A percentile compares a stretch with the other conserved stretches of the same genome.
These are phyloP conservation scores for Trichoderma afroharzianum DNA, from an alignment of 2,329 filamentous ascomycete genomes.

Conservation along the genomic window DNA sequence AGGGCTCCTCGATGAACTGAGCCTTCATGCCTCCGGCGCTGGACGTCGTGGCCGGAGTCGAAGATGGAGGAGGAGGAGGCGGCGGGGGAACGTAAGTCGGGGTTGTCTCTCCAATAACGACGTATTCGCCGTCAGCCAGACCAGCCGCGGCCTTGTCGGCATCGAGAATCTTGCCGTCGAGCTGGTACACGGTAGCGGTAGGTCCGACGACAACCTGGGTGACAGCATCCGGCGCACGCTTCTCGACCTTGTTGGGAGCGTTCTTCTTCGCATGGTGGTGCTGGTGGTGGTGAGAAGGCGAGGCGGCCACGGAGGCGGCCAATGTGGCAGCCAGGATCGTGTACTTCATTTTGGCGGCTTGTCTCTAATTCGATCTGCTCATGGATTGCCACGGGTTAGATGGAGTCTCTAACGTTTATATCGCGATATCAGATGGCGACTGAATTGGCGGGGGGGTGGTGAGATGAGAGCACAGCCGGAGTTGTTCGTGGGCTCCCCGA, in stretches of 20 bases:
- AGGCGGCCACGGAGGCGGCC: constrained; percentile 52
- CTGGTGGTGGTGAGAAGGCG: constrained; percentile 57
- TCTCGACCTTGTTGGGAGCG: constrained; percentile 41
- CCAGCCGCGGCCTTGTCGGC: constrained; percentile 66
- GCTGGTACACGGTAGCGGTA: constrained; percentile 67
- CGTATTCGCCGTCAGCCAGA: constrained; percentile 66
- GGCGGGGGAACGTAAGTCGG: constrained; percentile 50
- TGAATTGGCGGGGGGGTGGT: background rate
- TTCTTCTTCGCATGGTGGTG: constrained; percentile 57
- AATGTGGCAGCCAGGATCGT: constrained; percentile 44
- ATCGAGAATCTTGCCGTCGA: constrained; percentile 61
- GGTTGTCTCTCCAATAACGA: constrained; percentile 57
- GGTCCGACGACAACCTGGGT: constrained; percentile 56
- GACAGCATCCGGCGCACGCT: constrained; percentile 43
- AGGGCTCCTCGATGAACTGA: constrained; percentile 47
- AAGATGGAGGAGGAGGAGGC: constrained; percentile 33
- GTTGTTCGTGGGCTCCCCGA: background rate
- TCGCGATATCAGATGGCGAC: background rate
- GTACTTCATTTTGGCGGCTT: constrained; percentile 44
- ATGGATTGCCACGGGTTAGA: constrained; percentile 3
- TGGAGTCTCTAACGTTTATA: background rate
- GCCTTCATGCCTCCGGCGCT: constrained; percentile 34
- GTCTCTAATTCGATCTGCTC: constrained; percentile 5
- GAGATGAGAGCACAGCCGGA: background rate
- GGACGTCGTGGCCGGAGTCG: constrained; percentile 22